Evolutionary conservation across 805 yeast species (phyloP).

Genomic region (Torulaspora quercuum): DNA sequence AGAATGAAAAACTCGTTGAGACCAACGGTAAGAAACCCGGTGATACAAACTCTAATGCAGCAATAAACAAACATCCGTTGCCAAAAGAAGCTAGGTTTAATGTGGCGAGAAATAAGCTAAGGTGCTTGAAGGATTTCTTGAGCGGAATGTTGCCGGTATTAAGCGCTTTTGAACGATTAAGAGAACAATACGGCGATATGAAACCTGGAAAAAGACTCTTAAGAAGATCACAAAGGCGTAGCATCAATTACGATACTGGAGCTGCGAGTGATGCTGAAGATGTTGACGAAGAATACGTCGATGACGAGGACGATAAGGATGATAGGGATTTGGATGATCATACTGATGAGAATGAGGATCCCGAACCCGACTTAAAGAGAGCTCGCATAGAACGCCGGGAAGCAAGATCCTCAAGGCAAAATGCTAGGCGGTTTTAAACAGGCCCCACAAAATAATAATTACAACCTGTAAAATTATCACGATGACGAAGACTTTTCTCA

Average conservation of each 20-base stretch:
- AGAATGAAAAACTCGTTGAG: conserved; percentile 6
- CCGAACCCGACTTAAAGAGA: conserved; percentile 15
- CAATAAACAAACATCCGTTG: conserved; percentile 23
- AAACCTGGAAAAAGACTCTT: conserved; percentile 29
- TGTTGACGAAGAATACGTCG: conserved; percentile 20
- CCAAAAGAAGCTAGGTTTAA: conserved; percentile 27
- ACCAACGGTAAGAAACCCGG: conserved; percentile 1
- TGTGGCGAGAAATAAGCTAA: conserved; percentile 24
- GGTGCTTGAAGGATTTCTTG: conserved; percentile 22
- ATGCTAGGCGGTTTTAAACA: conserved; percentile 9
- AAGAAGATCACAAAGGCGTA: conserved; percentile 30
- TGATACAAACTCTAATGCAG: conserved; percentile 5
- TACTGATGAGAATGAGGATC: conserved; percentile 17
- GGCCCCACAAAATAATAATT: no score
- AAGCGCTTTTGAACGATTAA: conserved; percentile 60
- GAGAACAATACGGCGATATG: conserved; percentile 50
- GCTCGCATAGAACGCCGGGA: conserved; percentile 15
- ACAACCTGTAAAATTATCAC: no score
- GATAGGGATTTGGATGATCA: conserved; percentile 15
- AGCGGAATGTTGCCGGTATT: conserved; percentile 41
- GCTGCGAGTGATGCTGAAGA: conserved; percentile 16
- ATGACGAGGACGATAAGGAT: conserved; percentile 19
- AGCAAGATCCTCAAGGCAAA: conserved; percentile 13
- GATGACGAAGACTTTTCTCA: no score
- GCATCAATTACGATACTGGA: conserved; percentile 20